Percentiles rank a stretch among this genome's conserved stretches.
Evolutionary conservation across 2,329 filamentous ascomycete genomes (phyloP).

Genomic region (Trichoderma citrinoviride): DNA sequence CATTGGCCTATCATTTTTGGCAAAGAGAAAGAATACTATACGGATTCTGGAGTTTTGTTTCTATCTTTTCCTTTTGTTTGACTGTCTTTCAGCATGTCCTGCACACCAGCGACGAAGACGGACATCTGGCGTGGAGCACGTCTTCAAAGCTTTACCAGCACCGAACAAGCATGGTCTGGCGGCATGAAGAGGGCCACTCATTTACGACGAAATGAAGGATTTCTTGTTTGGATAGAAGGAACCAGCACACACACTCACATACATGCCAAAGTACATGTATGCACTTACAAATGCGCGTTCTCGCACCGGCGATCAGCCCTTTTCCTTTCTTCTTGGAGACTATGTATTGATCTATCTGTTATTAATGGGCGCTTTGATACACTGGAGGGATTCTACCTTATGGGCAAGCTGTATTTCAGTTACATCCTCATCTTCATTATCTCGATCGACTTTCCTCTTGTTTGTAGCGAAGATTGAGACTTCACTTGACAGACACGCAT

Average conservation of each 20-base stretch:
- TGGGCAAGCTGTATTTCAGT: too few relatives aligned
- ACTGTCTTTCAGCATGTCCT: background rate
- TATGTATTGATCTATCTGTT: background rate
- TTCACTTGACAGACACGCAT: background rate
- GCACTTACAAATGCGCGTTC: background rate
- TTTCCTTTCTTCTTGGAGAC: background rate
- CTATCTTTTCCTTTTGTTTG: background rate
- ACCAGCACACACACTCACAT: background rate
- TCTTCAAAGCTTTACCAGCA: background rate
- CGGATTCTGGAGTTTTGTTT: background rate
- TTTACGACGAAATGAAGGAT: background rate
- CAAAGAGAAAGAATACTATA: background rate
- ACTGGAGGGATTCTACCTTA: too few relatives aligned
- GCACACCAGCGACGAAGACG: background rate
- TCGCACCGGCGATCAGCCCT: background rate
- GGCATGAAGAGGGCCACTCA: background rate
- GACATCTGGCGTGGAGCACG: background rate
- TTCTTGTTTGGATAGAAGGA: background rate
- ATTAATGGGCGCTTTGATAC: background rate
- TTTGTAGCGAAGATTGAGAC: background rate
- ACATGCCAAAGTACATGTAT: background rate
- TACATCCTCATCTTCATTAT: too few relatives aligned
- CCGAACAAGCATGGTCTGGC: background rate
- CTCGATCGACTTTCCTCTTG: too few relatives aligned
- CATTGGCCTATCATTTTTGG: background rate